Evolutionary conservation across 2,329 filamentous ascomycete species (phyloP), one percentile per base, ranked within the genome.

Genomic region (Aureobasidium zeae): DNA sequence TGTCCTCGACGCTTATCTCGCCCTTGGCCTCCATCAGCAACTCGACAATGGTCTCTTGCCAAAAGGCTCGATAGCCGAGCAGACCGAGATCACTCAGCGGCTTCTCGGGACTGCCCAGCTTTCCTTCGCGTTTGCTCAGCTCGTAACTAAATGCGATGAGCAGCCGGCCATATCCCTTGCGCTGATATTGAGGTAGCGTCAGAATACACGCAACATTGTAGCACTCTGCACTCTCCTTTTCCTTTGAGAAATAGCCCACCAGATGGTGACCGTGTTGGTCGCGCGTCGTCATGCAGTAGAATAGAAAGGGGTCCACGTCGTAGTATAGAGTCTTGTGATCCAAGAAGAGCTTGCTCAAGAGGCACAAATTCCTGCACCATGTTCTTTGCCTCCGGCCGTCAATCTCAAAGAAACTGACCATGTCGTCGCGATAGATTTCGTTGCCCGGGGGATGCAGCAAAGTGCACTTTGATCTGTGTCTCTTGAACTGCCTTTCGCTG

Each of bases 161-260:
- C 10, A 98, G 72, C 48, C 86, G 81, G 17, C 93, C 91, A 55
- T 91, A 95, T 0, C 91, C 91, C 58, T 93, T 91, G 17, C 91
- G 79, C 63, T 98, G 91, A 55, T 93, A 96, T 60, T 98, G 93
- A 0, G 91, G 91, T 3, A 98, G 71, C 0, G 91, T 98, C 47
- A 98, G 71, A 60, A 98, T 98, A 74, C 93, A 98, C 4, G 91
- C 93, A 22, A 98, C 82, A 59, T 98, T 98, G 73, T 96, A 98
- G 21, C 85, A 86, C 56, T 98, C 93, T 0, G 87, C 87, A 28
- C 83, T 89, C 63, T 98, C 91, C 55, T 98, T 98, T 63, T 98
- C 91, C 61, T 98, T 98, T 45, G 85, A 94, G 63, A 98, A 98
- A 60, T 95, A 98, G n/a, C 91, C 91, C n/a, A 98, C 85, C 37